These are phyloP conservation scores for Coprinopsis strossmayeri DNA, from an alignment of 768 basidiomycete species.

Conservation along the genomic window DNA sequence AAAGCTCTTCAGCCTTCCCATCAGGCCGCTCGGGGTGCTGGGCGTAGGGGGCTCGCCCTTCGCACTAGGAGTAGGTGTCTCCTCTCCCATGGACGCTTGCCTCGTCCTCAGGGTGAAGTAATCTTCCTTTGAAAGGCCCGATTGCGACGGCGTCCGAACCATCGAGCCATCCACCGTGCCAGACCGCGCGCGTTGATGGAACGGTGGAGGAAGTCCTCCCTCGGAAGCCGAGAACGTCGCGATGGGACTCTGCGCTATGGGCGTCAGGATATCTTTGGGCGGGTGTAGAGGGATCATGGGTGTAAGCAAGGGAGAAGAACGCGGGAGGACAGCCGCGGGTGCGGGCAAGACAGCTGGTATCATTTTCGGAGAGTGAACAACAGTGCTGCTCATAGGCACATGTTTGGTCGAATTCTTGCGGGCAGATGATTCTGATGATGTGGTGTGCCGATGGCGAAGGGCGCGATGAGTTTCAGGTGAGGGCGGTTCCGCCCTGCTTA, in stretches of 20 bases:
- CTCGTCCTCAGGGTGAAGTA: conserved; percentile 46
- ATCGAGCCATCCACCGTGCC: conserved; percentile 34
- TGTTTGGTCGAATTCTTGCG: conserved; percentile 11
- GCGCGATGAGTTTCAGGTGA: conserved; percentile 20
- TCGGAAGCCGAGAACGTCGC: background rate
- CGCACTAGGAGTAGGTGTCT: conserved; percentile 8
- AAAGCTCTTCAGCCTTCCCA: conserved; percentile 75
- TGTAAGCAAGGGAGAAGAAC: conserved; percentile 50
- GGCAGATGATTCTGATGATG: conserved; percentile 6
- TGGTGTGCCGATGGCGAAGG: conserved; percentile 1
- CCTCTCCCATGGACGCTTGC: conserved; percentile 34
- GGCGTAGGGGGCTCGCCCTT: conserved; percentile 3
- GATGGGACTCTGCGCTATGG: conserved; percentile 8
- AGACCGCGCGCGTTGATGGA: conserved; percentile 30
- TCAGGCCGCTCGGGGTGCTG: conserved; percentile 53
- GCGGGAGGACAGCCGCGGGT: conserved; percentile 29
- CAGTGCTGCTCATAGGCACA: conserved; percentile 28
- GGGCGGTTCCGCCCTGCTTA: conserved; percentile 18
- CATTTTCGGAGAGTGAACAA: conserved; percentile 61
- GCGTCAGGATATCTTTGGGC: conserved; percentile 4
- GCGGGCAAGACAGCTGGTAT: conserved; percentile 55
- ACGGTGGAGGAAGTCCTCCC: conserved; percentile 8
- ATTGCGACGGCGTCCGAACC: conserved; percentile 12
- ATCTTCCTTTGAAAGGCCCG: conserved; percentile 30
- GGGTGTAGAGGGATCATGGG: conserved; percentile 48